A percentile compares a stretch with the other conserved stretches of the same genome.
phyloP scores from a whole-genome alignment of 345 rosid genomes.

The Arabidopsis thaliana region DNA sequence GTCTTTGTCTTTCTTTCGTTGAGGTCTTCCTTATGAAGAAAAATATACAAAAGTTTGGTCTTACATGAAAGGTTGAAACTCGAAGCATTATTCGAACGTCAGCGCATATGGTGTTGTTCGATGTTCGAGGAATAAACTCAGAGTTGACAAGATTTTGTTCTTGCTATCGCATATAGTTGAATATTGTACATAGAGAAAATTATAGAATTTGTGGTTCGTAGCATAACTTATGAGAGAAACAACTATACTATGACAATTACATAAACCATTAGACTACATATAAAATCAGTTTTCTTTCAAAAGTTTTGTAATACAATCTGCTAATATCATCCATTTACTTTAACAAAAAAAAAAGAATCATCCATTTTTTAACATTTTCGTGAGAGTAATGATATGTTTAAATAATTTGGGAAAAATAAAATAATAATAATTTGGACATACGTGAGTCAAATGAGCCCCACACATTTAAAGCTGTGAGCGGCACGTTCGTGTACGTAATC shows the following conservation, averaged over 20 bases:
- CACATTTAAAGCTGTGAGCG: conserved; percentile 4
- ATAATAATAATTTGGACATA: not conserved
- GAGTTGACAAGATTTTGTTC: not conserved
- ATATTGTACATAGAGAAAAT: not conserved
- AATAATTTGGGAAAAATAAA: not conserved
- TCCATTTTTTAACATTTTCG: not conserved
- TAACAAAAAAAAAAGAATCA: too few species aligned
- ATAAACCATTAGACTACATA: not conserved
- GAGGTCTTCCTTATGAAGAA: conserved; percentile 17
- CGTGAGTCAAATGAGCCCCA: conserved; percentile 22
- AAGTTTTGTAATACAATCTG: not conserved
- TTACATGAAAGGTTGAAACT: conserved; percentile 18
- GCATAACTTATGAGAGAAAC: too few species aligned
- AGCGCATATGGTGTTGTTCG: conserved; percentile 4
- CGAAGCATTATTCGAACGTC: conserved; percentile 25
- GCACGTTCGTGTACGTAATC: conserved; percentile 34
- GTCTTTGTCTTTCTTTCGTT: conserved; percentile 25
- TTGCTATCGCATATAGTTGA: not conserved
- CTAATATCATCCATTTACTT: not conserved
- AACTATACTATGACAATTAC: not conserved
- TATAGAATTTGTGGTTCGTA: not conserved
- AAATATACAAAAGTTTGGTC: not conserved
- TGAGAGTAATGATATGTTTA: not conserved
- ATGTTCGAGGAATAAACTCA: conserved; percentile 17
- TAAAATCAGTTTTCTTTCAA: not conserved